Conservation (phyloP, 257 asterid species). For the Linaria vulgaris region DNA sequence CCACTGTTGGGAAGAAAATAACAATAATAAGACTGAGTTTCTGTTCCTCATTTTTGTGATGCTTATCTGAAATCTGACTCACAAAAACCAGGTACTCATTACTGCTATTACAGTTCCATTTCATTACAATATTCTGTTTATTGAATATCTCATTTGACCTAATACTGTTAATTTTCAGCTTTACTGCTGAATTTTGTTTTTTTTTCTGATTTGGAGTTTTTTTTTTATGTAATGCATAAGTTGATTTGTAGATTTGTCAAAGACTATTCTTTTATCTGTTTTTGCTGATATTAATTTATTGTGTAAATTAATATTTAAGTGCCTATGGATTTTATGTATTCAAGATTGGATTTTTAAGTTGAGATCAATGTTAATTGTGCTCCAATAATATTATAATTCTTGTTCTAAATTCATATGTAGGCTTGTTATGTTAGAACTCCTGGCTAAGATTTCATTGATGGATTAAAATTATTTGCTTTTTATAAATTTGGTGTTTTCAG, state of each 20-base stretch:
- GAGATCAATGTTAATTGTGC: too few relatives aligned
- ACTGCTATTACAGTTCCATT: background rate
- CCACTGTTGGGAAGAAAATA: background rate
- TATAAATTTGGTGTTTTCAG: too few relatives aligned
- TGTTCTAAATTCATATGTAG: constrained; percentile 5
- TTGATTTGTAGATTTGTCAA: constrained; percentile 23
- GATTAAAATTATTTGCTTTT: too few relatives aligned
- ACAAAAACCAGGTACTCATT: constrained; percentile 27
- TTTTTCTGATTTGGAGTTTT: background rate
- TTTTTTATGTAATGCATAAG: constrained; percentile 5
- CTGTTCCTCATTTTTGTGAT: background rate
- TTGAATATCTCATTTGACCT: constrained; percentile 12
- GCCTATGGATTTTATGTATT: constrained; percentile 10
- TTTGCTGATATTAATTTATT: background rate
- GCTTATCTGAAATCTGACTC: constrained; percentile 15
- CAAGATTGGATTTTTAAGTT: background rate
- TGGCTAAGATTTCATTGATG: too few relatives aligned
- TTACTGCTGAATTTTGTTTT: constrained; percentile 21
- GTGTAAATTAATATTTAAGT: background rate
- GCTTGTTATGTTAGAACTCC: background rate
- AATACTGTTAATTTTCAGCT: constrained; percentile 5
- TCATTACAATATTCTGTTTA: background rate
- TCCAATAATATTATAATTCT: background rate
- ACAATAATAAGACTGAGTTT: background rate
- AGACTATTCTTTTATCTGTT: constrained; percentile 12